Base-by-base conservation (phyloP, 495 filamentous ascomycete genomes). In the Neohortaea acidophila region DNA sequence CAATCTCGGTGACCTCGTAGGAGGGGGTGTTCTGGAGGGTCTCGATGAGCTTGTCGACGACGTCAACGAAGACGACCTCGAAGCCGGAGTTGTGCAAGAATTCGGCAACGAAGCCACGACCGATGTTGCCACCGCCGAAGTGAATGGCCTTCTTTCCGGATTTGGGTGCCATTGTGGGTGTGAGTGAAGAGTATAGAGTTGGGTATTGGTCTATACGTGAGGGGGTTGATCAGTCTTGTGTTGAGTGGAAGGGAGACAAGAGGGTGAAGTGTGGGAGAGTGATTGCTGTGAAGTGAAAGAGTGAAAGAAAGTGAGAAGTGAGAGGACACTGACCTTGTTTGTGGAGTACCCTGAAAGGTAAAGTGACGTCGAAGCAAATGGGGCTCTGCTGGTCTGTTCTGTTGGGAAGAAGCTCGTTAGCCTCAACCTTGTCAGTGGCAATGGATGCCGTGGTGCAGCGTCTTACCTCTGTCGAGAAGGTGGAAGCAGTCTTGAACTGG, bases 91-190 rank as follows among this genome's bases (percentile, higher is more conserved):
- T 69, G 62, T 91, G 77, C 33, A 94, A 74, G 65, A 94, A 74
- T 44, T 77, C 74, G 36, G 70, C 74, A 19, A 79, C 72, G 51
- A 61, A 61, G 51, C 70, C 66, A 65, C 53, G 44, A 25, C 52
- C 76, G 59, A 94, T 93, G 68, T 93, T 93, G 52, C 85, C 85
- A 54, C 84, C 84, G 41, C 85, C 85, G 51, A 94, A 94, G 61
- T 94, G 85, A 51, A 94, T 72, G 37, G 83, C 84, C 57, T 84
- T 91, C 61, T 81, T 83, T 20, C 51, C 51, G 45, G 51, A 14
- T 51, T 56, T 59, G 12, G 13, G 35, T 7, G 13, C 12, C n/a
- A 22, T n/a, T 31, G 33, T 11, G 15, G 13, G n/a, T n/a, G 18
- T 23, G 25, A 37, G 34, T 22, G 15, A 19, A 33, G 29, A 6